Conservation (phyloP, 2,329 filamentous ascomycete species). For the Trichoderma atroviride region DNA sequence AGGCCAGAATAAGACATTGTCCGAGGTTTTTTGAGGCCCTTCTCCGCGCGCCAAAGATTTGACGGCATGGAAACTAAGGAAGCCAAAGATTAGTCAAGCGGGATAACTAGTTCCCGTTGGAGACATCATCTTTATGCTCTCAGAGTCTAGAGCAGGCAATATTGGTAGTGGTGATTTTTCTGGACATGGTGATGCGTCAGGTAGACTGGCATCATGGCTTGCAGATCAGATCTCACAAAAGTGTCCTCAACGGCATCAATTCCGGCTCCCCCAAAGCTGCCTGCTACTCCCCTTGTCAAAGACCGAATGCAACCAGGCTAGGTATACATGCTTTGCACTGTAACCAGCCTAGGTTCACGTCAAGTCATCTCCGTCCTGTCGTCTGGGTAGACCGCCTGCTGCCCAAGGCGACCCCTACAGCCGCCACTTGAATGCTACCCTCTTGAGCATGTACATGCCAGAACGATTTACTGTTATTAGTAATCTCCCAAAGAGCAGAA, state of each 20-base stretch:
- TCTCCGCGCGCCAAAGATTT: not conserved
- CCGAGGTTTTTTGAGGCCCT: not conserved
- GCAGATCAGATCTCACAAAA: conserved; percentile 20
- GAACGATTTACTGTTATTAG: not conserved
- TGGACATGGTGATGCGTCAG: conserved; percentile 12
- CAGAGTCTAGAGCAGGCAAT: not conserved
- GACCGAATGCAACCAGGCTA: not conserved
- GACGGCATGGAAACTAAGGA: not conserved
- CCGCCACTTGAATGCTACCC: not conserved
- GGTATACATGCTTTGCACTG: not conserved
- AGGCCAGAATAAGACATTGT: not conserved
- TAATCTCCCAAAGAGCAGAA: not conserved
- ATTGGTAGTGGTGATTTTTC: not conserved
- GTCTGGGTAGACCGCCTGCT: not conserved
- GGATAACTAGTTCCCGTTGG: not conserved
- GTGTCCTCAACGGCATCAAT: not conserved
- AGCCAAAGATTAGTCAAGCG: not conserved
- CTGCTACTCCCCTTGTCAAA: not conserved
- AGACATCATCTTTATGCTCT: not conserved
- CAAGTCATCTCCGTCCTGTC: conserved; percentile 12
- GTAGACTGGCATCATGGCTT: conserved; percentile 1
- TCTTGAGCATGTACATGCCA: not conserved
- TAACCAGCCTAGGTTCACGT: not conserved
- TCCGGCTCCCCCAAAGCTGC: not conserved
- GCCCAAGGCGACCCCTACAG: not conserved